phyloP scores from a whole-genome alignment of 1,284 basidiomycete species.

The Pascua sp. region DNA sequence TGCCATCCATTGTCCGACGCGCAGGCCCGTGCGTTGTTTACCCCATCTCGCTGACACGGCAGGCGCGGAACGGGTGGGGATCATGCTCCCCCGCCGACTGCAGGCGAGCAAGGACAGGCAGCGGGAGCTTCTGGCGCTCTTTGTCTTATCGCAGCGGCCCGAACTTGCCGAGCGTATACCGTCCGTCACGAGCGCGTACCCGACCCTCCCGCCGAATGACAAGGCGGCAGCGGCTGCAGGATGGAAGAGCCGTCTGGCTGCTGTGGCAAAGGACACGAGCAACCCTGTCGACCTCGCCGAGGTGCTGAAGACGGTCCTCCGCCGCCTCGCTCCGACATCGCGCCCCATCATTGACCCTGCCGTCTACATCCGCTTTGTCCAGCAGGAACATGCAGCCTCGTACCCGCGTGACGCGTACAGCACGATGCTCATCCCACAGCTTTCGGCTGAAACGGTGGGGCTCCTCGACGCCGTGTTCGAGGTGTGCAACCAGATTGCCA shows the following conservation, averaged over 20 bases:
- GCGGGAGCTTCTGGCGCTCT: slow-evolving; percentile 28
- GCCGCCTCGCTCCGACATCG: slow-evolving; percentile 17
- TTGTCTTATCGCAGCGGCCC: slow-evolving; percentile 23
- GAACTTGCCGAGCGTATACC: slow-evolving; percentile 25
- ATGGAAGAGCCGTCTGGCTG: slow-evolving; percentile 21
- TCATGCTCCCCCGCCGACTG: slow-evolving; percentile 30
- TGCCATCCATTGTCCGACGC: no score
- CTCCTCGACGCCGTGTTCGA: slow-evolving; percentile 37
- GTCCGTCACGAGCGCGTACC: slow-evolving; percentile 21
- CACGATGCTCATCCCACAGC: slow-evolving; percentile 21
- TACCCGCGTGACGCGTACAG: slow-evolving; percentile 33
- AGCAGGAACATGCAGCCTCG: slow-evolving; percentile 35
- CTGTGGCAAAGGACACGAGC: slow-evolving; percentile 17
- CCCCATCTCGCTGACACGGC: slow-evolving; percentile 6
- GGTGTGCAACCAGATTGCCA: slow-evolving; percentile 30
- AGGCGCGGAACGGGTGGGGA: slow-evolving; percentile 28
- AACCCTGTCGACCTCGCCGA: slow-evolving; percentile 30
- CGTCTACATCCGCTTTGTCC: slow-evolving; percentile 32
- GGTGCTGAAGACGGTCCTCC: slow-evolving; percentile 28
- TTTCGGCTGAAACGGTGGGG: slow-evolving; percentile 8
- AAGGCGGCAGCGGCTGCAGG: not conserved
- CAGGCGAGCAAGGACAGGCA: slow-evolving; percentile 22
- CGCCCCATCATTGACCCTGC: slow-evolving; percentile 13
- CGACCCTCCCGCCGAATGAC: not conserved
- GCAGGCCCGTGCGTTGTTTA: not conserved